Evolutionary conservation across 2,329 filamentous ascomycete species (phyloP).

Genomic region (Colletotrichum sp.): DNA sequence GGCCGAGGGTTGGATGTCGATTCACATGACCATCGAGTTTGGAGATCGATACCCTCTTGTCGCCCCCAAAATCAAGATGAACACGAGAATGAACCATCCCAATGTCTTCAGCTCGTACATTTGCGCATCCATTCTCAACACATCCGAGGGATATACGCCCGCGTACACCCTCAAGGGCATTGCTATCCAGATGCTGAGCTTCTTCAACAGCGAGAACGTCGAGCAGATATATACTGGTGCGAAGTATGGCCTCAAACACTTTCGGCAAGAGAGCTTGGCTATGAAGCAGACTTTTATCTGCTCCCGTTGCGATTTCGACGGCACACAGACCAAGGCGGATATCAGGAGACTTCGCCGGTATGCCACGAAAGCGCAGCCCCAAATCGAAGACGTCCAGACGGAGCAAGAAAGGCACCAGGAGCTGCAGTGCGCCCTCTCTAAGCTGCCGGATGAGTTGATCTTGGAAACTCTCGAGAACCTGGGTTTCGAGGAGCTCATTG

Average conservation of each 20-base stretch:
- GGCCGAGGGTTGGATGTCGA: conserved; percentile 36
- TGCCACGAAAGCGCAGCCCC: background rate
- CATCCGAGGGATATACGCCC: conserved; percentile 45
- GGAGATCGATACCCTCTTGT: conserved; percentile 37
- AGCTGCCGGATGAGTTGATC: conserved; percentile 44
- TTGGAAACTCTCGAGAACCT: conserved; percentile 36
- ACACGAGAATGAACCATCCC: conserved; percentile 45
- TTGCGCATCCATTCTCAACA: conserved; percentile 51
- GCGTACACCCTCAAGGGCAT: conserved; percentile 55
- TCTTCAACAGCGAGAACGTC: conserved; percentile 51
- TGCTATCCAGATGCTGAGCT: conserved; percentile 55
- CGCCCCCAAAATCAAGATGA: conserved; percentile 42
- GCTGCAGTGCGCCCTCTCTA: background rate
- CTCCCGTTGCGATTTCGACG: conserved; percentile 26
- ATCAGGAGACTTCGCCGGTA: background rate
- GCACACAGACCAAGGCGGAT: background rate
- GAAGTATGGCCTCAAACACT: conserved; percentile 24
- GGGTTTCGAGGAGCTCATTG: conserved; percentile 38
- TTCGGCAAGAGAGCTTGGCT: conserved; percentile 16
- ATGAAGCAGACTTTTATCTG: conserved; percentile 24
- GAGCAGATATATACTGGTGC: conserved; percentile 39
- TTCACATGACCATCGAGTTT: conserved; percentile 49
- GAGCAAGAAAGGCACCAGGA: conserved; percentile 22
- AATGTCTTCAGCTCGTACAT: conserved; percentile 49
- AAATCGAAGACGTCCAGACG: conserved; percentile 13